Base-by-base conservation (phyloP, 2,329 filamentous ascomycete genomes). In the Karstenula rhodostoma region DNA sequence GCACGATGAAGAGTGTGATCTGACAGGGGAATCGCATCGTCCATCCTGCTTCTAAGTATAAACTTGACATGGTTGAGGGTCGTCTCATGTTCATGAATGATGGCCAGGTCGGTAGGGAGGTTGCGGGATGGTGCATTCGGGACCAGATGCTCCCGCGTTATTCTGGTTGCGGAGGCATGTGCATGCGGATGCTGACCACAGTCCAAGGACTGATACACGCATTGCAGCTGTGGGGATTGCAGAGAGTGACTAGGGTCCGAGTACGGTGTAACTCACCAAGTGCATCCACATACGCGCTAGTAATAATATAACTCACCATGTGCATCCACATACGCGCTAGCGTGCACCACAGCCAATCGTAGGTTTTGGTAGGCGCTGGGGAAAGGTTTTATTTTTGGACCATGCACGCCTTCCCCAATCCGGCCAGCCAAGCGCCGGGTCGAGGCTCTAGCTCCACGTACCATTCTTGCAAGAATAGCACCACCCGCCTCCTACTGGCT, bases 391-490 rank as follows among this genome's bases (percentile, higher is more conserved):
- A 55, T 55, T 55, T 55, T 37, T 1, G 52, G 44, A 27, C 51
- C 23, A 22, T 29, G 3, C 54, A 53, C n/a, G n/a, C n/a, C n/a
- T n/a, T n/a, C n/a, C n/a, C n/a, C n/a, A n/a, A n/a, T n/a, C n/a
- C n/a, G n/a, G n/a, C n/a, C n/a, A n/a, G n/a, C n/a, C n/a, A n/a
- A n/a, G n/a, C n/a, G n/a, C 49, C 64, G 56, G 53, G 56, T 59
- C 68, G 65, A 67, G 69, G 66, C 69, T 70, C 68, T 63, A 68
- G 57, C 56, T 54, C 50, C 51, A 57, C 57, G 59, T 61, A 35
- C 57, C 58, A 59, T 63, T 61, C 60, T 55, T 59, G 66, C 59
- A 71, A 72, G 71, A 69, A 73, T 74, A 74, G 72, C 62, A 68
- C 33, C 58, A 58, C 43, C 40, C 48, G 47, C 48, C 50, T 65